Conservation (phyloP, 805 yeast species). For the Schizosaccharomyces japonicus region DNA sequence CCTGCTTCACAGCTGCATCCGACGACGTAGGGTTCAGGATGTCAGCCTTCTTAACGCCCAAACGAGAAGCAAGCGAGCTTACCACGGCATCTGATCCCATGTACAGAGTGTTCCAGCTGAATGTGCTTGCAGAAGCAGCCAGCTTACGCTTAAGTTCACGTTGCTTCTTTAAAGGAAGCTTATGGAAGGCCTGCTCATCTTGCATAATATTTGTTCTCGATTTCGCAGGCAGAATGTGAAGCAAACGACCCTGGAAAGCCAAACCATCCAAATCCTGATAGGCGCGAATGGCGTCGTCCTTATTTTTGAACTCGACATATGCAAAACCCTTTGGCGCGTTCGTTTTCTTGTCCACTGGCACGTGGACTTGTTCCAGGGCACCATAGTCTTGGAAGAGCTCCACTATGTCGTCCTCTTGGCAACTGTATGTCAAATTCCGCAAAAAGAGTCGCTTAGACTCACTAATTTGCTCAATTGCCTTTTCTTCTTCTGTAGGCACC, state of each 20-base stretch:
- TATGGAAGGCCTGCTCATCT: slow-evolving; percentile 76
- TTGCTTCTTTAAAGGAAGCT: slow-evolving; percentile 81
- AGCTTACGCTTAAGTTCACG: slow-evolving; percentile 60
- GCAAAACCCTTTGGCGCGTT: slow-evolving; percentile 86
- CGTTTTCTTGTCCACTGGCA: slow-evolving; percentile 75
- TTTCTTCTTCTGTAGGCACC: slow-evolving; percentile 6
- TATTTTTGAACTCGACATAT: slow-evolving; percentile 45
- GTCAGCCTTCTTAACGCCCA: slow-evolving; percentile 66
- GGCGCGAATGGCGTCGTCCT: slow-evolving; percentile 55
- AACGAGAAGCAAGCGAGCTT: slow-evolving; percentile 61
- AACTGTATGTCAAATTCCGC: slow-evolving; percentile 59
- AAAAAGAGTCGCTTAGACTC: slow-evolving; percentile 62
- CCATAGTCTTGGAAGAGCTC: slow-evolving; percentile 48
- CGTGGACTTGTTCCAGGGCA: slow-evolving; percentile 48
- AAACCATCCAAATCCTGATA: slow-evolving; percentile 55
- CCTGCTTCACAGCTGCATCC: slow-evolving; percentile 81
- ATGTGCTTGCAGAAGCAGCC: slow-evolving; percentile 64
- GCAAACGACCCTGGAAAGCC: slow-evolving; percentile 76
- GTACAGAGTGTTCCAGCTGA: slow-evolving; percentile 84
- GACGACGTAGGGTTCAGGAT: slow-evolving; percentile 71
- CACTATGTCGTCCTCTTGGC: slow-evolving; percentile 57
- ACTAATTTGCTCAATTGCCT: slow-evolving; percentile 7
- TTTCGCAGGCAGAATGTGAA: slow-evolving; percentile 73
- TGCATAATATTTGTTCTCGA: slow-evolving; percentile 45
- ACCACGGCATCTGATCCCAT: slow-evolving; percentile 75